phyloP scores from a whole-genome alignment of 305 asterid species.

The Andrographis paniculata region DNA sequence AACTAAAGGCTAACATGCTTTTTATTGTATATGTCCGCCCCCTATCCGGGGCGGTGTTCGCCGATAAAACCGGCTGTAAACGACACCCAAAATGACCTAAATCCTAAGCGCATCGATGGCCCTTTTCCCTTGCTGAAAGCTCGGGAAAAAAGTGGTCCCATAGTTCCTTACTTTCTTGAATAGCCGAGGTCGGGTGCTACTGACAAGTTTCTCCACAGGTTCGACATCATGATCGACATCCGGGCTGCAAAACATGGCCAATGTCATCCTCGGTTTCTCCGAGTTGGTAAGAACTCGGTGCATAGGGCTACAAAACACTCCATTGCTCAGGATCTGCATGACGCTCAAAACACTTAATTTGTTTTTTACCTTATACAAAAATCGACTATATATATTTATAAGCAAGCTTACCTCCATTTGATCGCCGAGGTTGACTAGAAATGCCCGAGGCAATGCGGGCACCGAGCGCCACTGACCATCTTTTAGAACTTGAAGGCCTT shows the following conservation, averaged over 20 bases:
- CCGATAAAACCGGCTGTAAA: no score
- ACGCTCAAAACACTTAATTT: neutral
- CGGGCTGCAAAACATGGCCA: conserved; percentile 48
- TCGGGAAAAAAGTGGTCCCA: conserved; percentile 27
- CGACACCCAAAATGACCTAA: conserved; percentile 5
- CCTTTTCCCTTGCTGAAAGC: conserved; percentile 51
- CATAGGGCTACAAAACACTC: conserved; percentile 52
- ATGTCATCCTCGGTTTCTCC: conserved; percentile 35
- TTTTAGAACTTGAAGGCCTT: conserved; percentile 27
- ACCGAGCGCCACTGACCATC: conserved; percentile 25
- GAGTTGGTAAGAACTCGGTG: conserved; percentile 57
- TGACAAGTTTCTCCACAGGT: conserved; percentile 45
- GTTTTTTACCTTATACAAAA: no score
- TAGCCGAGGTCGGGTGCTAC: conserved; percentile 41
- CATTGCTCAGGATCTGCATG: conserved; percentile 65
- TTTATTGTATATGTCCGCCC: no score
- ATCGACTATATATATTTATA: no score
- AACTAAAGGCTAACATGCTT: no score
- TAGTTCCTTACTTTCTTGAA: conserved; percentile 34
- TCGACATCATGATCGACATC: conserved; percentile 37
- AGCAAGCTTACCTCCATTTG: conserved; percentile 25
- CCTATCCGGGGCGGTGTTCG: no score
- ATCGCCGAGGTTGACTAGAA: conserved; percentile 28
- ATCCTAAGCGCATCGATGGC: conserved; percentile 38
- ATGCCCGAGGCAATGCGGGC: conserved; percentile 23